Base-by-base conservation (phyloP, 768 basidiomycete genomes). In the Hericium coralloides region DNA sequence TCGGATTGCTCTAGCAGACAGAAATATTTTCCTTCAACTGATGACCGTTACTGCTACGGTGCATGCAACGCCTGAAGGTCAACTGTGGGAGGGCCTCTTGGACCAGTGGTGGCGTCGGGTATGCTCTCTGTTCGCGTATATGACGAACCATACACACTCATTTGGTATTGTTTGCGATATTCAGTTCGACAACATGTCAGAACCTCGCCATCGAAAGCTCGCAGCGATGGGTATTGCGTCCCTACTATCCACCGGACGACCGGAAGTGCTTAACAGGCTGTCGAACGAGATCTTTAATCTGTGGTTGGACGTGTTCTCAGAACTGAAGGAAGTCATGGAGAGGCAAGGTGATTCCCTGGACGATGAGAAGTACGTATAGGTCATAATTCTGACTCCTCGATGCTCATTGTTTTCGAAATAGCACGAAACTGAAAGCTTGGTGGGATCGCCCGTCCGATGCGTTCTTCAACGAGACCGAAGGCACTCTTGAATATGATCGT, bases 131-230 rank as follows among this genome's bases (percentile, higher is more conserved):
- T 39, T 31, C 6, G 31, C 8, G 31, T 31, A 8, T 9, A 1
- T 6, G 31, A 31, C 31, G 31, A 31, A 31, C 31, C 31, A 6
- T 31, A 8, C 8, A 8, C 10, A 31, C 31, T 31, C 31, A 31
- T 8, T 6, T 31, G 31, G 31, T 43, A 49, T 17, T 49, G 49
- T 26, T 48, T 38, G 26, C n/a, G 31, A n/a, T 63, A 17, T 25
- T 43, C 22, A 95, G 93, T 92, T 94, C 67, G 93, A 95, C 69
- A 88, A 85, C 66, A 89, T 94, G 83, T 87, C 88, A 15, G 89
- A 94, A 67, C 84, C 90, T 1, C 80, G 85, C 10, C 80, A 87
- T 59, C 84, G 93, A 57, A 95, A 95, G 72, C 74, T 95, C 56
- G 73, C 82, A 23, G 90, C 92, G 12, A 85, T 95, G 76, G 91